Base-by-base conservation (phyloP, 1,284 basidiomycete genomes). In the Pseudozyma flocculosa region DNA sequence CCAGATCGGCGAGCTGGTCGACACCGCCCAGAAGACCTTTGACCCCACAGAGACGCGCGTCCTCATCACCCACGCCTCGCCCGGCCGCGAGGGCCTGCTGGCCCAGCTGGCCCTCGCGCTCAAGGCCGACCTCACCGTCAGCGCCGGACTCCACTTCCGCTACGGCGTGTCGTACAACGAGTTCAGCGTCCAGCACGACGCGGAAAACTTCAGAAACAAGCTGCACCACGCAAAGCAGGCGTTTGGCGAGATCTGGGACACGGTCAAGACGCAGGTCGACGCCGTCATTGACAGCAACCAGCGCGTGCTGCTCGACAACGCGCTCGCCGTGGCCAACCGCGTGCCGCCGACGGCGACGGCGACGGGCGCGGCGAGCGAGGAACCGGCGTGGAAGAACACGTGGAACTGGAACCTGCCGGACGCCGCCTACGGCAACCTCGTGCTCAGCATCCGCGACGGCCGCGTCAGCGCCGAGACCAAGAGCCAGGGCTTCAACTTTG, bases 401-500 rank as follows among this genome's bases (percentile, higher is more conserved):
- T 98, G 94, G 94, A 92, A 97, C 79, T 97, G 92, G 92, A 92
- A 94, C 73, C 80, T 95, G 47, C 80, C 93, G 54, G 94, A 98
- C 74, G 94, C 93, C 9, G 88, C 90, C 1, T 94, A 89, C 65
- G 95, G 94, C 2, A 86, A 85, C 17, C 83, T 98, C 38, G 81
- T 96, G 1, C 81, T 99, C 42, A 90, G 94, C 64, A 82, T 98
- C 70, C 87, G 87, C 65, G 92, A 96, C 58, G 92, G 93, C 2
- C 83, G 94, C 40, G 86, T 99, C 40, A 91, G 89, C 56, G 88
- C 89, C 0, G 93, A 97, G 78, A 84, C 92, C 66, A 92, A 89
- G 79, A 89, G 88, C 70, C 90, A 93, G 82, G 94, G 92, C 87
- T 70, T 97, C 83, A 97, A 96, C 81, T 98, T 93, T 75, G 89